Evolutionary conservation across 441 rosid species (phyloP), one percentile per base, ranked within the genome.

Genomic region (Croton setiger): DNA sequence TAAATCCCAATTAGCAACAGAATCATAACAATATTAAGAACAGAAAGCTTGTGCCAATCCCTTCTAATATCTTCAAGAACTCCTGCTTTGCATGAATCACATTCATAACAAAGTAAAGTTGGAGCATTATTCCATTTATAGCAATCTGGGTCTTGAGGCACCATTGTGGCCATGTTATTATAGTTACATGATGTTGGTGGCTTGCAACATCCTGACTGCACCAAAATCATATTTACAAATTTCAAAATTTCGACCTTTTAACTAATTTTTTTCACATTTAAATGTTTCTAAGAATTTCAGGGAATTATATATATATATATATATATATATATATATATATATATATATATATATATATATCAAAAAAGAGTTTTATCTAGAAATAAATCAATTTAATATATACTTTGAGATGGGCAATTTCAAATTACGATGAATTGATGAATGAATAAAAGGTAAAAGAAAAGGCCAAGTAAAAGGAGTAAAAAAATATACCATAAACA

Each of bases 81-180:
- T 7, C 96, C 97, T 1, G 97, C 95, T 76, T 88, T 93, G 73
- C 98, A 93, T 0, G 98, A 88, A 68, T 91, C 97, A 60, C 98
- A 91, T 70, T 85, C 97, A 37, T 91, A 93, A 64, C 98, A 93
- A 0, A 91, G 83, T 72, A 91, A 51, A 1, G 75, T 71, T 0
- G 85, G 79, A 0, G 76, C 81, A 61, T 87, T 89, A 80, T 81
- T 91, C 98, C 98, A 93, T 44, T 71, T 64, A 63, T 86, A 86
- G 72, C 98, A 93, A 64, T 93, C 98, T 1, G 82, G 78, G 55
- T 89, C 96, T 72, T 93, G 98, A 1, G 83, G 57, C 51, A 74
- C 81, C 60, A 48, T 43, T 4, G 80, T 75, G 12, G 74, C 87
- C 74, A 49, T 61, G 79, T 82, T 76, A 82, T 87, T n/a, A n/a